Percentiles rank a stretch among this genome's conserved stretches.
Evolutionary conservation across 495 filamentous ascomycete genomes (phyloP).

Genomic region (Penicillium subrubescens): DNA sequence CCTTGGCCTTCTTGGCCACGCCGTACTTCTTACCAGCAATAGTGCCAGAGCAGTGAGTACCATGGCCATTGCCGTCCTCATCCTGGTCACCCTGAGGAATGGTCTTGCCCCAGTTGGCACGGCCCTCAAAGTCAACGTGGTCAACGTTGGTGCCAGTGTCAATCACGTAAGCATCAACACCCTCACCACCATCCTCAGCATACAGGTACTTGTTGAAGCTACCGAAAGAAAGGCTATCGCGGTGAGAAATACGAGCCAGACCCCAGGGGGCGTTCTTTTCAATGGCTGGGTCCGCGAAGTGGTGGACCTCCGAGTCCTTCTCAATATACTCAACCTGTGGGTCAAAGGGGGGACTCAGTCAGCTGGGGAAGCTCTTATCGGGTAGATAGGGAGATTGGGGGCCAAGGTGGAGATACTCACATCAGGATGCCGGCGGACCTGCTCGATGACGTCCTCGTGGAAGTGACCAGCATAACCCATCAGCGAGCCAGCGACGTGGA

Average conservation of each 20-base stretch:
- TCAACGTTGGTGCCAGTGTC: slow-evolving; percentile 94
- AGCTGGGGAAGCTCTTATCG: slow-evolving; percentile 14
- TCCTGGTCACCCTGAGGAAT: slow-evolving; percentile 83
- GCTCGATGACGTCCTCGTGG: slow-evolving; percentile 87
- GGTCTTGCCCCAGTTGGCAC: slow-evolving; percentile 95
- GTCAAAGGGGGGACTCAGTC: slow-evolving; percentile 7
- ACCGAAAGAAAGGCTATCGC: slow-evolving; percentile 79
- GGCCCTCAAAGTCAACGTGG: slow-evolving; percentile 96
- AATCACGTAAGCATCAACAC: slow-evolving; percentile 98
- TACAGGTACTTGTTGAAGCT: slow-evolving; percentile 99
- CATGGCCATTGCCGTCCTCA: slow-evolving; percentile 96
- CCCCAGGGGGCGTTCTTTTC: slow-evolving; percentile 98
- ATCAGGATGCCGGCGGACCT: slow-evolving; percentile 94
- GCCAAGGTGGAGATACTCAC: slow-evolving; percentile 61
- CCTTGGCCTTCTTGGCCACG: slow-evolving; percentile 97
- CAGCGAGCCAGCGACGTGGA: slow-evolving; percentile 81
- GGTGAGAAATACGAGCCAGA: slow-evolving; percentile 95
- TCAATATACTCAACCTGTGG: slow-evolving; percentile 93
- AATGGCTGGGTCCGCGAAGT: slow-evolving; percentile 59
- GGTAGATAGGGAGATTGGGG: neutral
- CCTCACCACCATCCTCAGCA: slow-evolving; percentile 87
- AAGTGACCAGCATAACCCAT: slow-evolving; percentile 96
- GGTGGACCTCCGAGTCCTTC: slow-evolving; percentile 87
- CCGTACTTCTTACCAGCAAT: slow-evolving; percentile 98
- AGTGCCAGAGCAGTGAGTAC: slow-evolving; percentile 98